Evolutionary conservation across 139 green algal species (phyloP), one percentile per base, ranked within the genome.

Genomic region (Chlamydomonas incerta): DNA sequence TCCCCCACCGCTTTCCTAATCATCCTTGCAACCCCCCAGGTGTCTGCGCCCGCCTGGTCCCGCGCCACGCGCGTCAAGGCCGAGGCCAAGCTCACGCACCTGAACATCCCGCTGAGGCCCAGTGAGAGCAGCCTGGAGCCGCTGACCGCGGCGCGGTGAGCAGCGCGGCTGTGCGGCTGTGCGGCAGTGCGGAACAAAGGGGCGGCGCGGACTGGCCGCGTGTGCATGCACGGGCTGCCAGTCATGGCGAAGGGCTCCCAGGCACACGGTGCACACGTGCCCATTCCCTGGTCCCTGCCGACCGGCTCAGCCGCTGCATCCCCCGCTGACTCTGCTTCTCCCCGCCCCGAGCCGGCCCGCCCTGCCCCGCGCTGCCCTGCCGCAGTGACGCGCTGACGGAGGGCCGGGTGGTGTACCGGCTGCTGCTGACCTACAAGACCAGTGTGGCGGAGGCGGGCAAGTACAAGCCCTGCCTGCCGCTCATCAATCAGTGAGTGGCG

Each of bases 361-460:
- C 33, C 76, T 31, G 6, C 37, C 34, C 58, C 47, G 70, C 50
- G 20, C 46, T 17, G 6, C 63, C 13, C 62, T 37, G 8, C 28
- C 72, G 23, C 24, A 86, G 95, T 26, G 94, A 98, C 82, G 76
- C 85, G 29, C 90, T 98, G 74, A 94, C 95, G 14, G 77, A 92
- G 10, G 89, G 89, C 0, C 86, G 94, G 3, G 86, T 94, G 63
- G 88, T 94, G 1, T 95, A 98, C 90, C 83, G 83, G 37, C 92
- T 99, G 55, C 47, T 93, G 33, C 92, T 99, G 52, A 95, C 87
- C 31, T 99, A 98, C 93, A 95, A 95, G 80, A 89, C 98, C 29
- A 95, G 33, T 17, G 33, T 96, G 41, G 71, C 68, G 1, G 96
- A 98, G 92, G 89, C 80, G 2, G 96, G 96, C 57, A 96, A 95